Evolutionary conservation across 78 protist species (phyloP), one percentile per base, ranked within the genome.

Genomic region (Dictyostelium intermedium): DNA sequence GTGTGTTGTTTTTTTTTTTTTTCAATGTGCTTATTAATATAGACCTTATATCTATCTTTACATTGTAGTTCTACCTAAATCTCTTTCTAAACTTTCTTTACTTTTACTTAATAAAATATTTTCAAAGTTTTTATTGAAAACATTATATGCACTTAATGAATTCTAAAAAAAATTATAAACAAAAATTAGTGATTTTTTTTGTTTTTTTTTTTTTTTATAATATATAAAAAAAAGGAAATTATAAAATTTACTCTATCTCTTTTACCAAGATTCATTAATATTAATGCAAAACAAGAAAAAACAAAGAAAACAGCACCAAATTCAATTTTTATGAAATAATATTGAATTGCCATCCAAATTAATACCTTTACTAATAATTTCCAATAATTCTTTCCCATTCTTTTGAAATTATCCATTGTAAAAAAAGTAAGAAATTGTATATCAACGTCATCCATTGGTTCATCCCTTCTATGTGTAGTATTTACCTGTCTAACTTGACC

Each of bases 111-210:
- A 66, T 66, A 66, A 66, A 66, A 66, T 66, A 27, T 30, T 66
- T 66, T 66, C 74, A 66, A 66, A 66, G 34, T 76, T 76, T 37
- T 85, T 72, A 74, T 85, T 85, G 78, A 85, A 85, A 34, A 85
- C 92, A 53, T 72, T 74, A 56, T 85, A 85, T 30, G 92, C 92
- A 76, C 92, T 85, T 34, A 85, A 63, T 63, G 61, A 53, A 30
- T 25, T 23, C 91, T 82, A 43, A 16, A 50, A 2, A 16, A 16
- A 16, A 16, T 14, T 1, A 16, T 50, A 16, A 10, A 39, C 4
- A 39, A 39, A 39, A 39, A 39, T 39, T 39, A 39, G 43, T 39
- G n/a, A n/a, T n/a, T n/a, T n/a, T n/a, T n/a, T n/a, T n/a, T n/a
- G n/a, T n/a, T n/a, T 39, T 39, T 39, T 39, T 39, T 39, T 39